Evolutionary conservation across 352 stramenopile genomes (phyloP), one percentile per base, ranked within the genome.

Genomic region (Pythium guiyangense): DNA sequence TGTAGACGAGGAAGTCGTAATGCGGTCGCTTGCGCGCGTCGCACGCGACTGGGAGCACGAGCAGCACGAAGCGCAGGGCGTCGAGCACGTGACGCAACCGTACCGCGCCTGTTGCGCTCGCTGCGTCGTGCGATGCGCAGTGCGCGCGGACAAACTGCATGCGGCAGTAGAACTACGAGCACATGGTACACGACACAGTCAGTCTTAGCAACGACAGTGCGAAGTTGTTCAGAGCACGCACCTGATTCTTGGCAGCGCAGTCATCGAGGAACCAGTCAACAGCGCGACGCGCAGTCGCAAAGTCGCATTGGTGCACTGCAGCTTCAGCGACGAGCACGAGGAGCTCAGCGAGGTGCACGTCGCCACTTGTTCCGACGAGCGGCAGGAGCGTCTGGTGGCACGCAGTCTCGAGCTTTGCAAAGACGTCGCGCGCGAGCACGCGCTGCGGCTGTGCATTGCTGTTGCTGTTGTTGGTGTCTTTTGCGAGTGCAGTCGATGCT

Each of bases 1-100:
- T 97, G 83, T 96, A 97, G 52, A 97, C 74, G 17, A 97, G 73
- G 57, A 97, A 97, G 52, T 95, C 78, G 69, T 97, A 97, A 12
- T 66, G 61, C 12, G 79, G 77, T 0, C 85, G 77, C 8, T 84
- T 84, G 18, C 61, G 69, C 1, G 66, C 57, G 22, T 91, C 72
- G 2, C 69, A 76, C 18, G 86, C 86, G 25, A 97, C 77, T 1
- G 84, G 73, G 3, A 96, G 49, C 27, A 91, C 87, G 17, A 79
- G 60, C 34, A 94, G 56, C 15, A 97, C 64, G 50, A 82, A 90
- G 31, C 80, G 72, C 15, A 96, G 74, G 4, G 89, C 89, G 44
- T 94, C 77, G 3, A 92, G 63, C 43, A 92, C 69, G 51, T 67
- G 77, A 18, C 66, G 74, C 1, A 86, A 59, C 54, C 73, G 74